phyloP scores from a whole-genome alignment of 2,329 filamentous ascomycete genomes.

The Ceratocystis albifundus region DNA sequence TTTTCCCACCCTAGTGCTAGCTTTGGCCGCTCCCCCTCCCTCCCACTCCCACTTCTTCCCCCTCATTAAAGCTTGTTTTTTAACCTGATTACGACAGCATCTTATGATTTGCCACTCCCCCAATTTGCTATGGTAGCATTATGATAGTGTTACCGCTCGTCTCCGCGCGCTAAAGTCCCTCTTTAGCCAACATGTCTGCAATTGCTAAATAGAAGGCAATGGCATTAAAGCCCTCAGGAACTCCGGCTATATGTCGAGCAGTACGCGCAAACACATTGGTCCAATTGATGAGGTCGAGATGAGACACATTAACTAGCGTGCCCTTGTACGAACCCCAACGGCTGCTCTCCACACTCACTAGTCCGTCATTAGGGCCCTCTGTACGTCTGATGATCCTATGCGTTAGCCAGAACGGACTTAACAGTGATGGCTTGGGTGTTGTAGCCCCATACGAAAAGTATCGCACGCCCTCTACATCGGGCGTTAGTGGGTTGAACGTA shows the following conservation, averaged over 20 bases:
- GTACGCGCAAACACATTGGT: slow-evolving; percentile 48
- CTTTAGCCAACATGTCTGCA: slow-evolving; percentile 59
- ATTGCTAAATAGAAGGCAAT: slow-evolving; percentile 57
- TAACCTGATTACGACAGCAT: background rate
- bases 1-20: too few relatives aligned
- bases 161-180: slow-evolving; percentile 37
- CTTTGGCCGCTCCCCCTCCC: too few relatives aligned
- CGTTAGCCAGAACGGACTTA: slow-evolving; percentile 50
- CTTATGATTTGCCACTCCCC: background rate
- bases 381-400: slow-evolving; percentile 38
- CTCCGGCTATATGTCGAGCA: slow-evolving; percentile 42
- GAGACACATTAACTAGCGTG: slow-evolving; percentile 49
- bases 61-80: too few relatives aligned
- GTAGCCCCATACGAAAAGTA: slow-evolving; percentile 54
- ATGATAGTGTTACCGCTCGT: too few relatives aligned
- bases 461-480: slow-evolving; percentile 40
- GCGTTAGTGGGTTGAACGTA: slow-evolving; percentile 47
- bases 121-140: background rate
- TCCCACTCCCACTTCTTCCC: too few relatives aligned
- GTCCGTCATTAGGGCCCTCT: slow-evolving; percentile 53
- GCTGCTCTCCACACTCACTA: slow-evolving; percentile 54
- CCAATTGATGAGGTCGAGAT: slow-evolving; percentile 58
- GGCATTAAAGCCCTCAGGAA: slow-evolving; percentile 50
- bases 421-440: slow-evolving; percentile 43
- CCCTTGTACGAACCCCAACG: slow-evolving; percentile 54